These are phyloP conservation scores for Raphidocelis subcapitata DNA, from an alignment of 139 green algal genomes.

Conservation along the genomic window DNA sequence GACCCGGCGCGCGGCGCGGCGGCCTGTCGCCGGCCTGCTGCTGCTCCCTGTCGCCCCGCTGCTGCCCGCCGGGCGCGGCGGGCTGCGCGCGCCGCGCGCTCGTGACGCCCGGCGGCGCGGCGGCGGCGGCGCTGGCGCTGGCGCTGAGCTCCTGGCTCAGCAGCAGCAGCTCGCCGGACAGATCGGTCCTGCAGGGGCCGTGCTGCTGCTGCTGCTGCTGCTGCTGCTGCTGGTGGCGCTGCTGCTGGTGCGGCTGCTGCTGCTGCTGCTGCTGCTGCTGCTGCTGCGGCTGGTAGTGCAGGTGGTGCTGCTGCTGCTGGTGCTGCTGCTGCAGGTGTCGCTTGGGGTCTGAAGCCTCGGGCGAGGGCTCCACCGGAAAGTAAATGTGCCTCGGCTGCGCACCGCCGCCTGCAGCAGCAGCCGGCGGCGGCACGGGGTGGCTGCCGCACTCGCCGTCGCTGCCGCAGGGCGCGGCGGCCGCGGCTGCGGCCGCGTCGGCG, in stretches of 20 bases:
- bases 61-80: background rate
- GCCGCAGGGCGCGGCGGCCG: too few species aligned
- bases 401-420: background rate
- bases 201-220: conserved; percentile 9
- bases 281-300: too few species aligned
- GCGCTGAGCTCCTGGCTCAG: conserved; percentile 29
- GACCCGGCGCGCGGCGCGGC: conserved; percentile 4
- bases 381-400: background rate
- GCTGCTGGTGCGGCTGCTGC: conserved; percentile 1
- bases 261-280: background rate
- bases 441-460: too few species aligned
- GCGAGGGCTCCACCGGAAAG: background rate
- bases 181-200: conserved; percentile 24
- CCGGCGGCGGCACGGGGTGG: too few species aligned
- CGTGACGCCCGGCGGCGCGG: background rate
- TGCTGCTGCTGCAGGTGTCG: background rate
- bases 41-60: background rate
- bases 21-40: conserved; percentile 9
- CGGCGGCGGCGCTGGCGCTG: background rate
- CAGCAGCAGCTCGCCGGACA: conserved; percentile 35
- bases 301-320: background rate
- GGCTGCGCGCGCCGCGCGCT: background rate
- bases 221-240: conserved; percentile 6
- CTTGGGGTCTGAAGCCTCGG: background rate
- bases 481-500: too few species aligned